Base-by-base conservation (phyloP, 495 filamentous ascomycete genomes). In the Lophiotrema nucula region DNA sequence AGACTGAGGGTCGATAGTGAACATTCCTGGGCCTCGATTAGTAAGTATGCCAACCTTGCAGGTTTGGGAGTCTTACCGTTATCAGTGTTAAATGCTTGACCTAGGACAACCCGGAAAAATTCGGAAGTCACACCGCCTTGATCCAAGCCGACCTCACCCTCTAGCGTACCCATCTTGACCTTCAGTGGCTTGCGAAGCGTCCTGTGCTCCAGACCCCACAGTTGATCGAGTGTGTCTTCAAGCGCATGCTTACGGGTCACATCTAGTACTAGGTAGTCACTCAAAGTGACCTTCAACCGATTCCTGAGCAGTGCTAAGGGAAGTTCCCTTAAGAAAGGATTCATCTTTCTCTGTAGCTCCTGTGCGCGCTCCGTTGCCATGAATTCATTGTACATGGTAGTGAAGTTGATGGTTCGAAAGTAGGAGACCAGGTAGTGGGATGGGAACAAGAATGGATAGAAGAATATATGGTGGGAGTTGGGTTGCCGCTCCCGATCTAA, bases 71-170 rank as follows among this genome's bases (percentile, higher is more conserved):
- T 74, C 81, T 78, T 79, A 67, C 84, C 91, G 61, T 87, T 88
- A 35, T 86, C 79, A 10, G 89, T 83, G 67, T 89, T 78, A 23
- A 97, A 73, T 2, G 85, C 87, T 66, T 95, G 86, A 4, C 77
- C 82, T 62, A 95, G 82, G 47, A 88, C 83, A 33, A 96, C 65
- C 27, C 88, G 83, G 74, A 98, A 97, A 72, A 96, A 97, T 56
- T 98, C 93, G 67, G 92, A 91, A 58, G 95, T 90, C 3, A 97
- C 90, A 46, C 93, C 93, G 50, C 93, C 93, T 53, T 91, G 88
- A 72, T 98, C 93, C 18, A 92, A 78, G 1, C 93, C 93, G 66
- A 95, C 87, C 72, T 97, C 93, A 15, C 90, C 89, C 55, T 79
- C 79, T 19, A 84, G 79, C 67, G 88, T 86, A 3, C 89, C 89